phyloP scores from a whole-genome alignment of 2,329 filamentous ascomycete species.

The Didymella glomerata region DNA sequence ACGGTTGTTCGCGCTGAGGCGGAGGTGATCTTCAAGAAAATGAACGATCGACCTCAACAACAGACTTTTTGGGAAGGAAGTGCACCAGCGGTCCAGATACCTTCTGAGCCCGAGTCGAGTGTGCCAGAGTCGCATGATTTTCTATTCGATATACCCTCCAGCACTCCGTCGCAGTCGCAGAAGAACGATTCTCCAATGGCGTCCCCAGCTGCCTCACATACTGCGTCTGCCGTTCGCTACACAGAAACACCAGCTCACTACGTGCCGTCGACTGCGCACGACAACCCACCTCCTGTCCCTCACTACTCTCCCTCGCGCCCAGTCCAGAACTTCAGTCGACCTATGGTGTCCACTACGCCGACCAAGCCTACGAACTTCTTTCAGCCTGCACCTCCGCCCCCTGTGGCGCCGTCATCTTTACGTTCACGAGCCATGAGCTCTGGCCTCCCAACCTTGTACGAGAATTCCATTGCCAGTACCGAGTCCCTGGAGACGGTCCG shows the following conservation, averaged over 20 bases:
- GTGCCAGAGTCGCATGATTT: conserved; percentile 44
- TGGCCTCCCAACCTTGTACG: conserved; percentile 45
- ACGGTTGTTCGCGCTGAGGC: conserved; percentile 38
- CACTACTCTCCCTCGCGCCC: conserved; percentile 30
- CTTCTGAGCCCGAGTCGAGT: conserved; percentile 19
- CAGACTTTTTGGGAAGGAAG: conserved; percentile 28
- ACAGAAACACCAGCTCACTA: conserved; percentile 12
- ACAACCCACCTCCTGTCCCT: conserved; percentile 19
- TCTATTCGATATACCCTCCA: conserved; percentile 31
- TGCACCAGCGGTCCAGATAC: conserved; percentile 23
- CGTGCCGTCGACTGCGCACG: conserved; percentile 10
- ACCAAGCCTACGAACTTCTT: conserved; percentile 11
- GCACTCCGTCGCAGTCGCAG: conserved; percentile 6
- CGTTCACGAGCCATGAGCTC: conserved; percentile 27
- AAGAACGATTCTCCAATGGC: conserved; percentile 24
- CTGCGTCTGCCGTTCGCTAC: conserved; percentile 1
- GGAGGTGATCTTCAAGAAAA: conserved; percentile 38
- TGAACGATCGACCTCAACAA: conserved; percentile 35
- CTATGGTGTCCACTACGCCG: conserved; percentile 21
- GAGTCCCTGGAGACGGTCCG: conserved; percentile 27
- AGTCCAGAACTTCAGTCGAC: conserved; percentile 38
- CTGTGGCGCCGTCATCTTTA: conserved; percentile 23
- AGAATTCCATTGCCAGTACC: conserved; percentile 41
- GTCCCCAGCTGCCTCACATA: conserved; percentile 2
- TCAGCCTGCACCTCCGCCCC: conserved; percentile 23